Evolutionary conservation across 306 rosid species (phyloP).

Genomic region (Trifolium dubium): DNA sequence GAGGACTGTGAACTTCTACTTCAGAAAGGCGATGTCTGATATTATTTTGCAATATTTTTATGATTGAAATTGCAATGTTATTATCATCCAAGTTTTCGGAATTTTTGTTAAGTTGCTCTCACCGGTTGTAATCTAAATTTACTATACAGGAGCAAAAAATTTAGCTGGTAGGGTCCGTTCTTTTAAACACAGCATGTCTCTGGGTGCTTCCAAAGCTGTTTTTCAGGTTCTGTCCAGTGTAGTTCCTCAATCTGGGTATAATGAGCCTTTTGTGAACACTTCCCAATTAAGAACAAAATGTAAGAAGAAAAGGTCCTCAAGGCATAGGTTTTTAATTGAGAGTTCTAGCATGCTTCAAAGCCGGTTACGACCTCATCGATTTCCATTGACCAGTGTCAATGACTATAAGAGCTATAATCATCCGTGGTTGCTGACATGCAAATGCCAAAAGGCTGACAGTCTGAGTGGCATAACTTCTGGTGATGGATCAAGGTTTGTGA

Average conservation of each 20-base stretch:
- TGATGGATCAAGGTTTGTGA: constrained; percentile 56
- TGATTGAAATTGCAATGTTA: constrained; percentile 20
- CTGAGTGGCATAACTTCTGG: constrained; percentile 49
- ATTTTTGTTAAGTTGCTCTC: constrained; percentile 18
- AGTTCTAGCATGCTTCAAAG: constrained; percentile 46
- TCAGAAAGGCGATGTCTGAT: neutral
- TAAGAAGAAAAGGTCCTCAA: constrained; percentile 49
- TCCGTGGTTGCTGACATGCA: constrained; percentile 51
- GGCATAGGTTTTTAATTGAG: constrained; percentile 38
- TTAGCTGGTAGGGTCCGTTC: constrained; percentile 24
- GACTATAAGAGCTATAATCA: constrained; percentile 28
- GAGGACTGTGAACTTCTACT: too few species aligned
- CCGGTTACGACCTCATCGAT: constrained; percentile 32
- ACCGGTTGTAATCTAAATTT: constrained; percentile 1
- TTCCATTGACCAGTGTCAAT: constrained; percentile 44
- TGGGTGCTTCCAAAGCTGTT: constrained; percentile 59
- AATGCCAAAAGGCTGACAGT: constrained; percentile 65
- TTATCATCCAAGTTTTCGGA: constrained; percentile 13
- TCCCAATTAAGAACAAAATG: constrained; percentile 46
- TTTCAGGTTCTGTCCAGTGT: constrained; percentile 57
- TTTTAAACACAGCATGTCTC: constrained; percentile 37
- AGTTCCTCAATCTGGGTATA: constrained; percentile 48
- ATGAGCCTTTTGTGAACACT: constrained; percentile 35
- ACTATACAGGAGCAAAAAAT: constrained; percentile 23
- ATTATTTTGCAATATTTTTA: constrained; percentile 15